These are phyloP conservation scores for Candida arabinofermentans DNA, from an alignment of 805 yeast species.

Conservation along the genomic window DNA sequence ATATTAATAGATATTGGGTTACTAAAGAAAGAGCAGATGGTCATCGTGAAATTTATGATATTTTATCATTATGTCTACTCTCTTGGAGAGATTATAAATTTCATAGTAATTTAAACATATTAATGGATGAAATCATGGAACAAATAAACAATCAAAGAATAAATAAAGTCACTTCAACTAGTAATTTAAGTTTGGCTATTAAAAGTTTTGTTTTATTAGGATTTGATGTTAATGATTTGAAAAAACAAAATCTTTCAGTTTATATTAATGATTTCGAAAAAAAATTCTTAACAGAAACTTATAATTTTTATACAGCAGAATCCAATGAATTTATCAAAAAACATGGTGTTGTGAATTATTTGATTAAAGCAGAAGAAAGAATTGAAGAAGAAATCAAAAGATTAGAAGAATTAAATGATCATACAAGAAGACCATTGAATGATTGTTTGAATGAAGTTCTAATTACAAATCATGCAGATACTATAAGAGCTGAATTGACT, in stretches of 20 bases:
- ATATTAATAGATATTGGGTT: constrained; percentile 97
- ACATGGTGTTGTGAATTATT: constrained; percentile 86
- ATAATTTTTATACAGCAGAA: constrained; percentile 63
- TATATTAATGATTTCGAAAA: constrained; percentile 78
- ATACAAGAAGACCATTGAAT: constrained; percentile 72
- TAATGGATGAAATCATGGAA: constrained; percentile 69
- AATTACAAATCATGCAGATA: constrained; percentile 72
- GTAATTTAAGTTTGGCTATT: constrained; percentile 66
- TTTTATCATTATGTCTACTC: constrained; percentile 79
- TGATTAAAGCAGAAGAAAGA: constrained; percentile 79
- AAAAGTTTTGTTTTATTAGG: constrained; percentile 87
- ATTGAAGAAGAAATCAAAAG: constrained; percentile 79
- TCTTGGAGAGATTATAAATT: constrained; percentile 88
- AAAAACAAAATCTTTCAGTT: constrained; percentile 76
- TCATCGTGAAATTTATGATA: constrained; percentile 83
- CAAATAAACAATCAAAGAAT: constrained; percentile 77
- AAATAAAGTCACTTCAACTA: constrained; percentile 67
- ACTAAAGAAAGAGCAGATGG: constrained; percentile 94
- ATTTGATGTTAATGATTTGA: constrained; percentile 84
- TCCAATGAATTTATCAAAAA: constrained; percentile 60
- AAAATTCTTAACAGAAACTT: constrained; percentile 68
- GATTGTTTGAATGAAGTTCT: constrained; percentile 72
- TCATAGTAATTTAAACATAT: constrained; percentile 50
- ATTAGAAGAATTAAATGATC: constrained; percentile 77
- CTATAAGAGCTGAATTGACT: constrained; percentile 73